A percentile compares a stretch with the other conserved stretches of the same genome.
Evolutionary conservation across 2,329 filamentous ascomycete genomes (phyloP).

Genomic region (Nothophoma quercina): DNA sequence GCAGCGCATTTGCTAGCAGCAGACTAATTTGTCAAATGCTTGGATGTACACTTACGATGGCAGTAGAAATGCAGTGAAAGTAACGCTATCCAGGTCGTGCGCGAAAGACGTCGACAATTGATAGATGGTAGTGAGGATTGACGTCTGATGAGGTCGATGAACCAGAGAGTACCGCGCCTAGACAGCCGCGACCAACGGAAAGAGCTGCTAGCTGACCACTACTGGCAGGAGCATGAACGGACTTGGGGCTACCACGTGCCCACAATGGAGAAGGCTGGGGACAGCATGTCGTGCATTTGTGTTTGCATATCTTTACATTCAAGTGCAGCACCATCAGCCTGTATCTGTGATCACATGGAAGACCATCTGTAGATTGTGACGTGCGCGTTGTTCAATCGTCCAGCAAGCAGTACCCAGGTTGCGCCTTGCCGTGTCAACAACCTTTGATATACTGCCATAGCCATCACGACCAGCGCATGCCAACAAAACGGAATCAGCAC

Average conservation of each 20-base stretch:
- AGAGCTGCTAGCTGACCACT: conserved; percentile 3
- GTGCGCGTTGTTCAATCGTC: too few relatives aligned
- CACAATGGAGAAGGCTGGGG: conserved; percentile 12
- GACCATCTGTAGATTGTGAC: too few relatives aligned
- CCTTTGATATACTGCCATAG: too few relatives aligned
- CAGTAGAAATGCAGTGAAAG: background rate
- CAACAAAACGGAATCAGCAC: too few relatives aligned
- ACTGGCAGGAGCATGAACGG: background rate
- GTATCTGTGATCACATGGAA: background rate
- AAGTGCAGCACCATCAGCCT: background rate
- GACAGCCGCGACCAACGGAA: conserved; percentile 5
- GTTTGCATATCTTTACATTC: background rate
- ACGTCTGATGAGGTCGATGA: conserved; percentile 9
- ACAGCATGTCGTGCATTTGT: background rate
- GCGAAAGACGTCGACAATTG: conserved; percentile 19
- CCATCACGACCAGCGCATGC: too few relatives aligned
- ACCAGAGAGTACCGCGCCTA: conserved; percentile 13
- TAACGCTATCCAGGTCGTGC: conserved; percentile 1
- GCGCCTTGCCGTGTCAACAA: too few relatives aligned
- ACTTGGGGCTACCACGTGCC: conserved; percentile 5
- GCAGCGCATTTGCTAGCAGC: conserved; percentile 20
- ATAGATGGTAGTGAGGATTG: background rate
- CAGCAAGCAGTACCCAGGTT: too few relatives aligned
- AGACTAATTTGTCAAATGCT: conserved; percentile 1
- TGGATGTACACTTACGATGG: conserved; percentile 8